Evolutionary conservation across 2,329 filamentous ascomycete genomes (phyloP).

Genomic region (Colletotrichum falcatum): DNA sequence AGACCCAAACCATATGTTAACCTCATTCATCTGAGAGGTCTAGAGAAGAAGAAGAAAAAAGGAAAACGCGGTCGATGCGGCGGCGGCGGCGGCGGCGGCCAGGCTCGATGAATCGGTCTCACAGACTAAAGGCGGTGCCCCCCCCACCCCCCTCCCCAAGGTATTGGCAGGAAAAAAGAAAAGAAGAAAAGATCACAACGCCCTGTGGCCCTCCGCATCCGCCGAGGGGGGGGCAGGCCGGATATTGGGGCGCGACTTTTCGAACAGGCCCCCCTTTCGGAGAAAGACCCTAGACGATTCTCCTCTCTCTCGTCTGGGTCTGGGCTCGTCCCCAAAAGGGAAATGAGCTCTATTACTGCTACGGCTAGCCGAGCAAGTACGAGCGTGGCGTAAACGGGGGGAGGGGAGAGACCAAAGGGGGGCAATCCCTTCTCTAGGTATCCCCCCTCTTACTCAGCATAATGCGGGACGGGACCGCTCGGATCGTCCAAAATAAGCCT

Average conservation of each 20-base stretch:
- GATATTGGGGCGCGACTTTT: not conserved
- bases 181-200: no score
- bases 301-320: not conserved
- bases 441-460: no score
- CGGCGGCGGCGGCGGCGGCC: no score
- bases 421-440: no score
- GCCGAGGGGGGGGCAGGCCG: no score
- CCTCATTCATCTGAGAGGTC: not conserved
- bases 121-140: not conserved
- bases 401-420: not conserved
- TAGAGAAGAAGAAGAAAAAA: not conserved
- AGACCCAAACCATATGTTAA: no score
- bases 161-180: not conserved
- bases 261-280: not conserved
- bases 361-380: not conserved
- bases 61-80: not conserved
- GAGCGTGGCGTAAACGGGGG: not conserved
- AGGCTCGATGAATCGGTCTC: not conserved
- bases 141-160: no score
- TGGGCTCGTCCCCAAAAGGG: not conserved
- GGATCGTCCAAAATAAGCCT: slow-evolving; percentile 13
- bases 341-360: not conserved
- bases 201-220: no score
- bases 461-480: slow-evolving; percentile 1
- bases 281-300: no score